phyloP scores from a whole-genome alignment of 163 green algal genomes.

The Scenedesmus sp. region DNA sequence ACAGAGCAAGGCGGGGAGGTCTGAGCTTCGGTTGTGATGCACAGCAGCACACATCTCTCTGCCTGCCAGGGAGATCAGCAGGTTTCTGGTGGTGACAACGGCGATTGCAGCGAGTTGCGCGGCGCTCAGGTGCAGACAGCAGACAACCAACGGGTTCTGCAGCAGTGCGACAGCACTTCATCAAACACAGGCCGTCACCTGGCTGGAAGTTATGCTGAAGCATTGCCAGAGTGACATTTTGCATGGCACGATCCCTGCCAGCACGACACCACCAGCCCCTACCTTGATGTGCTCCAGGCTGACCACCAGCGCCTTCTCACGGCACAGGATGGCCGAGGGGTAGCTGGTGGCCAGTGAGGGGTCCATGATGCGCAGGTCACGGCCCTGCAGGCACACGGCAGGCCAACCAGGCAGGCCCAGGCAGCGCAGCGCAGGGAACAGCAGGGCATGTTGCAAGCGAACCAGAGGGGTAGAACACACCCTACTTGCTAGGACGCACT shows the following conservation, averaged over 20 bases:
- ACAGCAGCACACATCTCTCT: not conserved
- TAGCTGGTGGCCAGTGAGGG: slow-evolving; percentile 83
- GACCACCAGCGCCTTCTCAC: slow-evolving; percentile 90
- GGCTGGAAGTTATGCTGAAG: no score
- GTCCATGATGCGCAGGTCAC: slow-evolving; percentile 88
- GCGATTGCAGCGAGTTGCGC: not conserved
- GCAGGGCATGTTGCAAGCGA: no score
- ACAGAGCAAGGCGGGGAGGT: not conserved
- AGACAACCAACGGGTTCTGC: no score
- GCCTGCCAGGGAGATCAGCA: not conserved
- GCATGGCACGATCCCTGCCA: no score
- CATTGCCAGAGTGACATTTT: not conserved
- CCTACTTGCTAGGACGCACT: no score
- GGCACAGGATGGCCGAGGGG: slow-evolving; percentile 89
- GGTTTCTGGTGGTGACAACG: slow-evolving; percentile 79
- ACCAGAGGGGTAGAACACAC: no score
- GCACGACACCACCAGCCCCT: not conserved
- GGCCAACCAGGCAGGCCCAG: not conserved
- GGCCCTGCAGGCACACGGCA: slow-evolving; percentile 27
- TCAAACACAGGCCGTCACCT: no score
- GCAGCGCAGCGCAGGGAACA: slow-evolving; percentile 21
- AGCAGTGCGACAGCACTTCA: no score
- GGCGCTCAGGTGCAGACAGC: no score
- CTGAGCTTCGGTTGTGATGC: not conserved
- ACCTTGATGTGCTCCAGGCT: slow-evolving; percentile 94